phyloP scores from a whole-genome alignment of 345 rosid genomes.

The Citrus glauca region DNA sequence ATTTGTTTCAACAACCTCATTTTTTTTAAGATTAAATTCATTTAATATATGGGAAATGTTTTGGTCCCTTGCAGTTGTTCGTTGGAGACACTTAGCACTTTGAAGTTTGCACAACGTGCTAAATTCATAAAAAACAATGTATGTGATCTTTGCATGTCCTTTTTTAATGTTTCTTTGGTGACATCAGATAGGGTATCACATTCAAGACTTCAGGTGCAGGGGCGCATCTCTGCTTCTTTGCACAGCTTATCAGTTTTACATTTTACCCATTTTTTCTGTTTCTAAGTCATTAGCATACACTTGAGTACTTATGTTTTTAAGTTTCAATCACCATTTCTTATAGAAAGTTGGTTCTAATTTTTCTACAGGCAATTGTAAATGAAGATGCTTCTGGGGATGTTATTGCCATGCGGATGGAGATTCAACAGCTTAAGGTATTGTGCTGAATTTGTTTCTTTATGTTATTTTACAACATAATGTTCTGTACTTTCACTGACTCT shows the following conservation, averaged over 20 bases:
- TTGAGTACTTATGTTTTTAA: not conserved
- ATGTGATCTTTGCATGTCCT: conserved; percentile 21
- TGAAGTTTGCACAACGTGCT: conserved; percentile 99
- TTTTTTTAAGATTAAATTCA: too few relatives aligned
- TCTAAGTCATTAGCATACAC: not conserved
- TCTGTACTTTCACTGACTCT: not conserved
- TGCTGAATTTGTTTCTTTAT: not conserved
- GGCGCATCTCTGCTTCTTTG: not conserved
- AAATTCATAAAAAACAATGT: conserved; percentile 95
- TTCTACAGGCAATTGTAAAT: conserved; percentile 77
- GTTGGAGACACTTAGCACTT: conserved; percentile 88
- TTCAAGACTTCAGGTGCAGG: not conserved
- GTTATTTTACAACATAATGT: not conserved
- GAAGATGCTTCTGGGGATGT: conserved; percentile 99
- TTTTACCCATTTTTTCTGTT: not conserved
- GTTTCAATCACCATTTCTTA: not conserved
- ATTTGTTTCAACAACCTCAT: not conserved
- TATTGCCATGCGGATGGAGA: conserved; percentile 86
- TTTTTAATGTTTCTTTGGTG: not conserved
- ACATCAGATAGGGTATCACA: not conserved
- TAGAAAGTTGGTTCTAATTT: conserved; percentile 2
- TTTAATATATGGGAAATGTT: conserved; percentile 13
- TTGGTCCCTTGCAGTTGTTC: conserved; percentile 61
- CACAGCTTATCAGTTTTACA: not conserved
- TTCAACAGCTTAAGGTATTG: conserved; percentile 89